Evolutionary conservation across 495 filamentous ascomycete species (phyloP), one percentile per base, ranked within the genome.

Genomic region (Pyrenula massariospora): DNA sequence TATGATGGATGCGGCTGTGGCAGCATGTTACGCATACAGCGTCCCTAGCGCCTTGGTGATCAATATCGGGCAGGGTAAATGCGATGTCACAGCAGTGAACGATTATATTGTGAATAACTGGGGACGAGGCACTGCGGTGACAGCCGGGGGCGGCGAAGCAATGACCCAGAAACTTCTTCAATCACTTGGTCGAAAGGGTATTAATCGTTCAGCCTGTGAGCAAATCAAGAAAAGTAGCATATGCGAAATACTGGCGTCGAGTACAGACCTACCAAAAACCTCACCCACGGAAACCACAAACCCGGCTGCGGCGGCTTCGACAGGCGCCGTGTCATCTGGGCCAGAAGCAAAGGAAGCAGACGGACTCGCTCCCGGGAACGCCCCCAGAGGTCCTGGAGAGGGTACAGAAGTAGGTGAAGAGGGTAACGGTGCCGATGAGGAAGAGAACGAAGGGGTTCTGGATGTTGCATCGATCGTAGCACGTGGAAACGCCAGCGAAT

Each of bases 381-480:
- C 64, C 54, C 73, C 79, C 5, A 66, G 76, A 57, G 81, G 77
- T 2, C 77, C 80, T 1, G 79, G 78, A 1, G 67, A 69, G 0
- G 72, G 73, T 48, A 80, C 78, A 2, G 74, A 81, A 59, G 72
- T 70, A 12, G 76, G 71, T 12, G 71, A 55, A 22, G 69, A 70
- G 22, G 71, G 68, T 31, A 64, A 66, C 8, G 72, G 77, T 31
- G 81, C 77, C 1, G 75, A 70, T 15, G 67, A 62, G 22, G 69
- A 72, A n/a, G 75, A 81, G 2, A 85, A 84, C 3, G 93, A 98
- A 54, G 93, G 93, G 1, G 88, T 93, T 2, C 73, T 97, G 12
- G 91, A 98, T 65, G 90, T 98, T 25, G 93, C 93, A 21, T 92
- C 84, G 57, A 95, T 98, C 60, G 91, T 98, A 21, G 81, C 83